Conservation (phyloP, 306 rosid genomes). For the Abrus pulchellus region DNA sequence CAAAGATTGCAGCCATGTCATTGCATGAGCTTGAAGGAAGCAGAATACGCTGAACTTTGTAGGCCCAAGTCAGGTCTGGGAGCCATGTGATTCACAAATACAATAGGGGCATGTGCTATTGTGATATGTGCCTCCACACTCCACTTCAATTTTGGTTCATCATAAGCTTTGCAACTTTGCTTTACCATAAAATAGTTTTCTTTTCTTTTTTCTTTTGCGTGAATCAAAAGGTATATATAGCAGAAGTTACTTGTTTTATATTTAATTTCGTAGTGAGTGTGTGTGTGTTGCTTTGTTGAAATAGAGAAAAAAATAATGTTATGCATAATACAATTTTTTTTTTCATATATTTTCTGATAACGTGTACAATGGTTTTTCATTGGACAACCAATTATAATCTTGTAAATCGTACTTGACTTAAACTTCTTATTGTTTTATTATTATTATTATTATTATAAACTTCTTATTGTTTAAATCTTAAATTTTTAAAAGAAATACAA, state of each 20-base stretch:
- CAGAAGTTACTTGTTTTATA: neutral
- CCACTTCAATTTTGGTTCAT: neutral
- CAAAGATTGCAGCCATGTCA: constrained; percentile 41
- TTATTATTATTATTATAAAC: too few relatives aligned
- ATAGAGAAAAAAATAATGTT: too few relatives aligned
- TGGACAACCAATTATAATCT: too few relatives aligned
- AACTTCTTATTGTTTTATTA: too few relatives aligned
- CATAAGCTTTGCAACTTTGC: neutral
- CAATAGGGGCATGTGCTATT: neutral
- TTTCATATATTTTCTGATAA: too few relatives aligned
- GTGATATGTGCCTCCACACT: neutral
- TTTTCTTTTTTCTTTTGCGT: neutral
- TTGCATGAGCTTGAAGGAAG: constrained; percentile 53
- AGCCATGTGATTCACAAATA: constrained; percentile 43
- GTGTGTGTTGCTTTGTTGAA: too few relatives aligned
- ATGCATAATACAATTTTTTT: too few relatives aligned
- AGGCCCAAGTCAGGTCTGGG: constrained; percentile 21
- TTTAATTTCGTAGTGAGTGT: neutral
- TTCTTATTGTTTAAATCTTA: too few relatives aligned
- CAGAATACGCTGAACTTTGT: neutral
- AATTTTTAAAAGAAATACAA: too few relatives aligned
- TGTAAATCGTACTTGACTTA: too few relatives aligned
- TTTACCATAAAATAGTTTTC: neutral
- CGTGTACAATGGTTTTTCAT: too few relatives aligned
- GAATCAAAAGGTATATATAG: neutral